Percentiles rank a stretch among this genome's conserved stretches.
phyloP scores from a whole-genome alignment of 805 yeast species.

The Yarrowia phangngaensis region DNA sequence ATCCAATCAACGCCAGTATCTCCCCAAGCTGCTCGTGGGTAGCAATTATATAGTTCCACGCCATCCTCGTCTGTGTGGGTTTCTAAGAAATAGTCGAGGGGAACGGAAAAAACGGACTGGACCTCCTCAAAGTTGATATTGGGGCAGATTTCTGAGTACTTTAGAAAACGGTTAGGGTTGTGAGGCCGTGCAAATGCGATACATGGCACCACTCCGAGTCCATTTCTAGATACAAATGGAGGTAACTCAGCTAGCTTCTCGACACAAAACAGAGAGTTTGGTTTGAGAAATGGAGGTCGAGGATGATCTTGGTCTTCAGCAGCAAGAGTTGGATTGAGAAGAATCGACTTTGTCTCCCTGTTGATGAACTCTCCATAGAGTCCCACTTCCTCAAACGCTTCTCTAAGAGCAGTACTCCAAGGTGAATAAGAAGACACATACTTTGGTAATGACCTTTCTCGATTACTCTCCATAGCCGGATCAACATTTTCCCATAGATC shows the following conservation, averaged over 20 bases:
- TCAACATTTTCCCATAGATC: conserved; percentile 37
- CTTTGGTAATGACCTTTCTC: conserved; percentile 55
- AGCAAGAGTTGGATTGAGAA: conserved; percentile 59
- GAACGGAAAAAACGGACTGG: conserved; percentile 27
- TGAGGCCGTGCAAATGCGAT: conserved; percentile 41
- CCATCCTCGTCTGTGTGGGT: conserved; percentile 1
- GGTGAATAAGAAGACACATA: conserved; percentile 69
- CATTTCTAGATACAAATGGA: conserved; percentile 67
- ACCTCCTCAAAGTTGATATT: conserved; percentile 29
- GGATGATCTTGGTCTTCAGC: conserved; percentile 50
- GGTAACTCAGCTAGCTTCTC: conserved; percentile 61
- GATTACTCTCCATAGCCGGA: conserved; percentile 54
- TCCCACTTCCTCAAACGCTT: conserved; percentile 78
- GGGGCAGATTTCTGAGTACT: conserved; percentile 27
- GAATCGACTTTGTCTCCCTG: conserved; percentile 62
- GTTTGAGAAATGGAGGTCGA: neutral
- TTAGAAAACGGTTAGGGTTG: neutral
- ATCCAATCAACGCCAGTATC: conserved; percentile 18
- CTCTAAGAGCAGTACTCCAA: conserved; percentile 71
- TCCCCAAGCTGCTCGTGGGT: conserved; percentile 12
- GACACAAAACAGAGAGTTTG: conserved; percentile 46
- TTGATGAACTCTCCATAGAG: conserved; percentile 44
- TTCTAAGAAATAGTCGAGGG: conserved; percentile 13
- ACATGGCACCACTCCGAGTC: conserved; percentile 72
- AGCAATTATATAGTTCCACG: conserved; percentile 5